A percentile compares a stretch with the other conserved stretches of the same genome.
Evolutionary conservation across 2,329 filamentous ascomycete species (phyloP).

Genomic region (Talaromyces sp.): DNA sequence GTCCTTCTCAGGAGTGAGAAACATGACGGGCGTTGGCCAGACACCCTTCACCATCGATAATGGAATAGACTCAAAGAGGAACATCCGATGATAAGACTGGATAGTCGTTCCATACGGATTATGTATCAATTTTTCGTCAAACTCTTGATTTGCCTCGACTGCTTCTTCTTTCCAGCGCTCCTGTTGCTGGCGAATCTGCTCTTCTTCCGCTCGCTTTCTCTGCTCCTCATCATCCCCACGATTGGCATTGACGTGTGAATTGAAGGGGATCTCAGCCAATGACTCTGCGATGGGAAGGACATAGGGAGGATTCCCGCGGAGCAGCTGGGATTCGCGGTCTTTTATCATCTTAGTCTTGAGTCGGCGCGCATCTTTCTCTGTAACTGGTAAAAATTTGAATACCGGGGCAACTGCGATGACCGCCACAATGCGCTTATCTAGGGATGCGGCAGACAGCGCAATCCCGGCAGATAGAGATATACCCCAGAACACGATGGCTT

Average conservation of each 20-base stretch:
- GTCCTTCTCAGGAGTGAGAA: constrained; percentile 31
- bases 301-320: constrained; percentile 37
- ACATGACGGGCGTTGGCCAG: constrained; percentile 24
- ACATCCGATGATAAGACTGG: constrained; percentile 32
- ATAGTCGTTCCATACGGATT: constrained; percentile 24
- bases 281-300: constrained; percentile 37
- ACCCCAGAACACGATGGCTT: constrained; percentile 38
- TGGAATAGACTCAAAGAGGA: constrained; percentile 23
- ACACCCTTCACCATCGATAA: constrained; percentile 20
- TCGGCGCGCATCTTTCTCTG: constrained; percentile 16
- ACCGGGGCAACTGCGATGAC: constrained; percentile 29
- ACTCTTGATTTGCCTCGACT: constrained; percentile 18
- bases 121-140: constrained; percentile 19
- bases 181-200: neutral
- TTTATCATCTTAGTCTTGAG: constrained; percentile 32
- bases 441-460: constrained; percentile 27
- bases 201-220: constrained; percentile 17
- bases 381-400: constrained; percentile 18
- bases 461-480: constrained; percentile 32
- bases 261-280: constrained; percentile 37
- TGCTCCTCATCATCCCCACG: constrained; percentile 16
- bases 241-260: constrained; percentile 27
- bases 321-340: constrained; percentile 40
- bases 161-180: constrained; percentile 20
- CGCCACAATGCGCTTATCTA: constrained; percentile 31